Evolutionary conservation across 2,329 filamentous ascomycete genomes (phyloP), one percentile per base, ranked within the genome.

Genomic region (Aspergillus pseudoterreus): DNA sequence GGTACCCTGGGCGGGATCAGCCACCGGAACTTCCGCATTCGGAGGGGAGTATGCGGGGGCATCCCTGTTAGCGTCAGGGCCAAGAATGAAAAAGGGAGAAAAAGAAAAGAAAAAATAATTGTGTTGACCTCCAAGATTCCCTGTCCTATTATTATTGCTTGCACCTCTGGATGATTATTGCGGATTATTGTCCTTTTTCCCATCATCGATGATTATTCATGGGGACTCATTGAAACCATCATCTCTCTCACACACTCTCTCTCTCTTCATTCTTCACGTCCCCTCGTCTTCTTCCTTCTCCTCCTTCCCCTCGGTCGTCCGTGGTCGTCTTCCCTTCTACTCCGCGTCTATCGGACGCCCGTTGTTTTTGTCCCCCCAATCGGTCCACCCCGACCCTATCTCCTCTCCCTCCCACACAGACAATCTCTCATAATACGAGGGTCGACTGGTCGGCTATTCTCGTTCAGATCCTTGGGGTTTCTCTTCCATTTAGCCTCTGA

Each of bases 1-100:
- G 49, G 38, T 43, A 56, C 53, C 50, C 46, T 53, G 53, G 51
- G 22, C 51, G 35, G 47, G 55, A 60, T 59, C 52, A 45, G 33
- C 57, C 51, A 35, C 49, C 33, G 14, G 44, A 54, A 53, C 45
- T 60, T 42, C 58, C 51, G 33, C 11, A 51, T 56, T 55, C 36
- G 57, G 58, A 15, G 42, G 3, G 30, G 35, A 47, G 12, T 55
- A 55, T 60, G 58, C 55, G 57, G 57, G 54, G 57, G 43, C 53
- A 24, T 32, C 45, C 49, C 57, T 52, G 47, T 57, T 48, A 53
- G 44, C 52, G 50, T 43, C 41, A 19, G 42, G 39, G 43, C 57
- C 45, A 58, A 55, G 56, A 58, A 55, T 58, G 44, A 49, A 47
- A 42, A 41, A 30, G 35, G 22, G 22, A 22, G 21, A 36, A 45